These are phyloP conservation scores for Xerophyta viscosa DNA, from an alignment of 106 monocot genomes.

Conservation along the genomic window DNA sequence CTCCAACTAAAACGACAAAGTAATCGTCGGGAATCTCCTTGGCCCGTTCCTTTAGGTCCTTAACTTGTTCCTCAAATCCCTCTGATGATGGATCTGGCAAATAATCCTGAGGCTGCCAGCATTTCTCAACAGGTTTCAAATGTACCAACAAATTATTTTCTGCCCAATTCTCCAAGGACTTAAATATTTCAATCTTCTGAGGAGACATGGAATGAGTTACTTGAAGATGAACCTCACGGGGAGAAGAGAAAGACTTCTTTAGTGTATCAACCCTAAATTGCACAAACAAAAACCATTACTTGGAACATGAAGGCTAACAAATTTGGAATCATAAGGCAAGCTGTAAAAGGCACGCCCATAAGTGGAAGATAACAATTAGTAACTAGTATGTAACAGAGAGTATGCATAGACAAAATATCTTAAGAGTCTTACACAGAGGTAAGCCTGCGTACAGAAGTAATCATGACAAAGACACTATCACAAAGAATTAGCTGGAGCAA, in stretches of 20 bases:
- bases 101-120: conserved; percentile 16
- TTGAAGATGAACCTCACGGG: conserved; percentile 9
- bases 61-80: conserved; percentile 13
- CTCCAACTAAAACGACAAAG: conserved; percentile 5
- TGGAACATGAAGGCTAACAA: too few species aligned
- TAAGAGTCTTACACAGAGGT: too few species aligned
- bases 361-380: too few species aligned
- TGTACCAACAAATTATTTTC: conserved; percentile 7
- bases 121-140: conserved; percentile 11
- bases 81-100: conserved; percentile 12
- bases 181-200: conserved; percentile 14
- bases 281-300: neutral
- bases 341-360: too few species aligned
- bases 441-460: too few species aligned
- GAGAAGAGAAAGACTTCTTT: conserved; percentile 5
- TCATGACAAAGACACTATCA: too few species aligned
- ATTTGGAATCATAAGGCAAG: too few species aligned
- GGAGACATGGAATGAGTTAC: conserved; percentile 14
- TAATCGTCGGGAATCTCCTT: conserved; percentile 14
- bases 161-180: conserved; percentile 13
- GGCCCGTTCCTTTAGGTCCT: conserved; percentile 6
- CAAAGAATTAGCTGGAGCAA: too few species aligned
- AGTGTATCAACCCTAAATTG: conserved; percentile 6
- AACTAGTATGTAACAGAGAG: too few species aligned
- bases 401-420: too few species aligned